phyloP scores from a whole-genome alignment of 352 stramenopile species.

The Pythium dissotocum region DNA sequence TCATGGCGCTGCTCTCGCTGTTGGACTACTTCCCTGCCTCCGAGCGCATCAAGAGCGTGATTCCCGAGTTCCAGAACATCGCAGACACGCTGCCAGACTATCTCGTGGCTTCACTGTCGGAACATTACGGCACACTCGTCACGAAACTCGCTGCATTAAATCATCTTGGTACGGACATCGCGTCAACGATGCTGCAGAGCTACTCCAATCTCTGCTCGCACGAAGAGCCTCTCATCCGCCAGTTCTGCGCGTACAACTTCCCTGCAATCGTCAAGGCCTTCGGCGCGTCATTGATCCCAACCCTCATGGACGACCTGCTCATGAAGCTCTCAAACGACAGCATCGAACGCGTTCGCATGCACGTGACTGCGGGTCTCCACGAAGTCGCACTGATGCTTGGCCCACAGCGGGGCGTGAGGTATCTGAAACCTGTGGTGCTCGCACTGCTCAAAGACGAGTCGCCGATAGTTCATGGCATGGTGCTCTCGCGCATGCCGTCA shows the following conservation, averaged over 20 bases:
- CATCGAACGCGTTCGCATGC: slow-evolving; percentile 40
- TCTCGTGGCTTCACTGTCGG: slow-evolving; percentile 45
- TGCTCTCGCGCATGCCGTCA: slow-evolving; percentile 51
- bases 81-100: slow-evolving; percentile 63
- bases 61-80: slow-evolving; percentile 67
- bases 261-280: slow-evolving; percentile 77
- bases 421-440: slow-evolving; percentile 59
- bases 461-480: slow-evolving; percentile 56
- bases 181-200: slow-evolving; percentile 53
- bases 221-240: slow-evolving; percentile 61
- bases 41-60: slow-evolving; percentile 58
- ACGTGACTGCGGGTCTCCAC: slow-evolving; percentile 72
- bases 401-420: slow-evolving; percentile 57
- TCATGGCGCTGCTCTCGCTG: slow-evolving; percentile 69
- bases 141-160: slow-evolving; percentile 65
- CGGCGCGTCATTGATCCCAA: slow-evolving; percentile 46
- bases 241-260: slow-evolving; percentile 80
- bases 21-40: slow-evolving; percentile 66
- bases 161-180: slow-evolving; percentile 55
- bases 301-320: slow-evolving; percentile 75
- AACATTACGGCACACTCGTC: slow-evolving; percentile 59
- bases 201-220: slow-evolving; percentile 59
- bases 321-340: slow-evolving; percentile 41
- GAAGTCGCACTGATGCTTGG: slow-evolving; percentile 69
- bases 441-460: slow-evolving; percentile 70